These are phyloP conservation scores for Tolypocladium paradoxum DNA, from an alignment of 2,329 filamentous ascomycete species.

Conservation along the genomic window DNA sequence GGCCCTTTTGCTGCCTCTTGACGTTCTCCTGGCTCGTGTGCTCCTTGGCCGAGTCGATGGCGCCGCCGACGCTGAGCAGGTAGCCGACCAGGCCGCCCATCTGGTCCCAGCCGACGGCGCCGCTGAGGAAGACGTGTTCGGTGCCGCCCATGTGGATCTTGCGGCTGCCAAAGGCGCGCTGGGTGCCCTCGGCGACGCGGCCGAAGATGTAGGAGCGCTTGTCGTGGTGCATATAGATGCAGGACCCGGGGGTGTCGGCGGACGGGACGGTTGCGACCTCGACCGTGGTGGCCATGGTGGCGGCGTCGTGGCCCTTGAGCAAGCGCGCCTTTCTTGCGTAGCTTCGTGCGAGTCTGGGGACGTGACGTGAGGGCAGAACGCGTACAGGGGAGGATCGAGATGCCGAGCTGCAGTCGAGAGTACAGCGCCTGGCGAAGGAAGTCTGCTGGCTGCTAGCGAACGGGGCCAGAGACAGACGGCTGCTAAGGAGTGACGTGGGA, in stretches of 20 bases:
- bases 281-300: constrained; percentile 59
- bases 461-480: neutral
- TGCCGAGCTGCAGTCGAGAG: neutral
- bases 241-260: constrained; percentile 75
- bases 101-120: constrained; percentile 62
- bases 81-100: constrained; percentile 76
- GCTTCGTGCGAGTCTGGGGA: neutral
- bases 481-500: constrained; percentile 1
- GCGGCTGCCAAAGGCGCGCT: constrained; percentile 63
- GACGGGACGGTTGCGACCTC: constrained; percentile 76
- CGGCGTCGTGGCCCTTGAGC: neutral
- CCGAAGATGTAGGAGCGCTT: constrained; percentile 79
- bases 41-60: constrained; percentile 36
- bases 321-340: neutral
- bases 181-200: constrained; percentile 70
- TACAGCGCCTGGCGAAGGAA: neutral
- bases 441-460: neutral
- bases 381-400: neutral
- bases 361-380: neutral
- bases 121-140: constrained; percentile 73
- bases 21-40: constrained; percentile 27
- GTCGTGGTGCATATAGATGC: constrained; percentile 69
- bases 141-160: constrained; percentile 54
- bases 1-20: constrained; percentile 27
- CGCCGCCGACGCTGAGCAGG: constrained; percentile 73